Percentiles rank a stretch among this genome's conserved stretches.
phyloP scores from a whole-genome alignment of 495 filamentous ascomycete species.

The Hypoxylon rickii region DNA sequence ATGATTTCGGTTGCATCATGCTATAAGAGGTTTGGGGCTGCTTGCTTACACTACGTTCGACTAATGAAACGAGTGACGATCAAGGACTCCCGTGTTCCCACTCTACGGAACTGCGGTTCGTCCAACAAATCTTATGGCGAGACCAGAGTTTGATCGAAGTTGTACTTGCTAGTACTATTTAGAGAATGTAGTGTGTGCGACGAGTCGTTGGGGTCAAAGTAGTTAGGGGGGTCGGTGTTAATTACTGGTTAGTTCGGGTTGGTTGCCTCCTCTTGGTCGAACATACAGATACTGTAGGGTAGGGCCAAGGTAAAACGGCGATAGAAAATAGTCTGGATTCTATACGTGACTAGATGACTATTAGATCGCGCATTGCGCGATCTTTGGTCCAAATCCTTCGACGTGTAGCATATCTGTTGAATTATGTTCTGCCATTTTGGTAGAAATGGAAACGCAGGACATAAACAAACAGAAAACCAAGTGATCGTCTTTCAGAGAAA shows the following conservation, averaged over 20 bases:
- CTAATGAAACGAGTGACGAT: conserved; percentile 18
- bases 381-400: too few species aligned
- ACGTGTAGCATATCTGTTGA: too few species aligned
- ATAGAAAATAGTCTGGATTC: background rate
- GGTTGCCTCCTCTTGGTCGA: background rate
- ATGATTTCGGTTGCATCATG: conserved; percentile 20
- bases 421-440: too few species aligned
- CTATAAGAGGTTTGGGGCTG: background rate
- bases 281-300: background rate
- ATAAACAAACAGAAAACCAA: too few species aligned
- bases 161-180: background rate
- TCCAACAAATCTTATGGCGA: background rate
- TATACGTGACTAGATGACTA: background rate
- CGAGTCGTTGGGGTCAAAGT: background rate
- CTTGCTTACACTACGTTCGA: conserved; percentile 20
- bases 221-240: background rate
- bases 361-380: too few species aligned
- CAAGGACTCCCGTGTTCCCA: conserved; percentile 2
- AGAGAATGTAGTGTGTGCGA: background rate
- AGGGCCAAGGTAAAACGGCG: background rate
- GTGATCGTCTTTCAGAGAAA: too few species aligned
- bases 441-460: too few species aligned
- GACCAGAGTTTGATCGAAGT: background rate
- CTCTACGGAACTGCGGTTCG: conserved; percentile 2
- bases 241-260: background rate